phyloP scores from a whole-genome alignment of 2,329 filamentous ascomycete genomes.

The Ophiognomonia clavigignenti-juglandacearum region DNA sequence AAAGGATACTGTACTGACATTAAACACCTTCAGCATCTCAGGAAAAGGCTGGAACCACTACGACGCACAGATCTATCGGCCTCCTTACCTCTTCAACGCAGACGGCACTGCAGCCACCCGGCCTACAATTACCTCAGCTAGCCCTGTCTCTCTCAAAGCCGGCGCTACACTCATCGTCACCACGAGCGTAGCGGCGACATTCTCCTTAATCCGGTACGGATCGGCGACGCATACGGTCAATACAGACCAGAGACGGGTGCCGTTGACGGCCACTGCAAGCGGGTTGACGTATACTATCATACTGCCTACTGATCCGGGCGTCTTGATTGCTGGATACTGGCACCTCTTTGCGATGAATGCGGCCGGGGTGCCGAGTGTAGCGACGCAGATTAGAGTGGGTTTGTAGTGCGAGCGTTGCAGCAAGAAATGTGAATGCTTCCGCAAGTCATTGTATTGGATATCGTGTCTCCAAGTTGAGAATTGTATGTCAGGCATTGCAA shows the following conservation, averaged over 20 bases:
- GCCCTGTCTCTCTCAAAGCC: neutral
- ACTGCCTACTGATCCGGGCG: conserved; percentile 37
- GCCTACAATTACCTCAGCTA: conserved; percentile 31
- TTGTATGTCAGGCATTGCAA: too few relatives aligned
- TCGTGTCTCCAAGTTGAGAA: too few relatives aligned
- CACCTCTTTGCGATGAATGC: conserved; percentile 40
- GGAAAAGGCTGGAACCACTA: conserved; percentile 35
- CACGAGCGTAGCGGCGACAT: conserved; percentile 24
- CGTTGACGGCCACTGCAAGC: conserved; percentile 24
- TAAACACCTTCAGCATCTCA: neutral
- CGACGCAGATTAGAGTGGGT: conserved; percentile 18
- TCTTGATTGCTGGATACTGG: conserved; percentile 43
- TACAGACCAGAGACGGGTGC: conserved; percentile 46
- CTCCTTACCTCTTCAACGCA: conserved; percentile 43
- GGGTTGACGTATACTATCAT: conserved; percentile 26
- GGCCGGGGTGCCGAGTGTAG: conserved; percentile 37
- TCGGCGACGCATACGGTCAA: conserved; percentile 45
- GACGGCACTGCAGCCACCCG: conserved; percentile 22
- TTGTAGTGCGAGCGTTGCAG: neutral
- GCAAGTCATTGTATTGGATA: too few relatives aligned
- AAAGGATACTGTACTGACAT: neutral
- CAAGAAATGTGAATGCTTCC: too few relatives aligned
- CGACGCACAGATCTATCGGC: conserved; percentile 45
- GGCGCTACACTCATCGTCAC: conserved; percentile 26
- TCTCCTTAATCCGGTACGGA: conserved; percentile 39